Base-by-base conservation (phyloP, 2,329 filamentous ascomycete species). In the Fusarium humuli region DNA sequence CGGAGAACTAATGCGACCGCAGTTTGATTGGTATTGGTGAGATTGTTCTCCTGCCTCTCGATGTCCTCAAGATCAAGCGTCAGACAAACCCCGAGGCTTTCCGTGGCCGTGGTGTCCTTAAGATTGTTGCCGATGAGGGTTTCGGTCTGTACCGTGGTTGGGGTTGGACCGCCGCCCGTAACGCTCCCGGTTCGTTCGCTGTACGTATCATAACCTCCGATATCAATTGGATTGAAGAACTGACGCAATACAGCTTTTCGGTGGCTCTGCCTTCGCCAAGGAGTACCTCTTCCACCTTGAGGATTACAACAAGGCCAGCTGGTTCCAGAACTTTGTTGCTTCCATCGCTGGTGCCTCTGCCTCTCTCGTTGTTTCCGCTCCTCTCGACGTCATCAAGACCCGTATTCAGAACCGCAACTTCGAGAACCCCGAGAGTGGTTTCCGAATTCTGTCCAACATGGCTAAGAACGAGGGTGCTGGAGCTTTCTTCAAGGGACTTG, bases 71-170 rank as follows among this genome's bases (percentile, higher is more conserved):
- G 89, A 99, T 99, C 85, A 99, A 99, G 89, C 91, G 96, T 77
- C 96, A 99, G 85, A 99, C 96, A 73, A 99, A 99, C 86, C 96
- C 96, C 42, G 96, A 98, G 79, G 94, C 96, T 37, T 99, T 99
- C 90, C 90, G 94, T 73, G 95, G 95, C 75, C 92, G 96, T 77
- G 96, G 96, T 68, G 87, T 99, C 65, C 84, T 98, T 79, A 91
- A 88, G 82, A 98, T 99, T 72, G 88, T 99, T 67, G 88, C 89
- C 63, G 96, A 99, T 78, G 96, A 99, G 82, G 96, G 96, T 37
- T 97, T 98, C 77, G 94, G 94, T 52, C 84, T 99, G 54, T 99
- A 99, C 85, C 90, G 96, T 79, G 96, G 96, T 65, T 97, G 94
- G 90, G 93, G 94, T 74, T 98, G 96, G 96, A 98, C 96, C 54